Evolutionary conservation across 2,329 filamentous ascomycete species (phyloP), one percentile per base, ranked within the genome.

Genomic region (Iodosphaeria phyllophila): DNA sequence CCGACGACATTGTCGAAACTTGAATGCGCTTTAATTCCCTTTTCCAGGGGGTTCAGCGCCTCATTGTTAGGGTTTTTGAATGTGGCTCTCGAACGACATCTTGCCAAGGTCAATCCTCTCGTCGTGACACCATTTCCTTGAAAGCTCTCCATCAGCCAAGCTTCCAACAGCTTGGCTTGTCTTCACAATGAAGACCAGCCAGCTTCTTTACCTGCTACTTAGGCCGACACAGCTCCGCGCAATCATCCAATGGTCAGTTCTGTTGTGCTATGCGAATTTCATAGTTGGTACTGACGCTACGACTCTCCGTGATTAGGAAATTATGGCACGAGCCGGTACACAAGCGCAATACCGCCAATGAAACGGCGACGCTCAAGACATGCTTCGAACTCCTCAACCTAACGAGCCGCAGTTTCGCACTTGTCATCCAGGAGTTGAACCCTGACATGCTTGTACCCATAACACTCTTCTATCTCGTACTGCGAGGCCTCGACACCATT

Each of bases 321-420:
- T 58, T 92, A 39, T 95, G 84, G 83, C 89, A 95, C 56, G 82
- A 92, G 35, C 76, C 89, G 8, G 82, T 92, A 12, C 82, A 95
- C 58, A 67, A 64, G 45, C 79, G 86, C 44, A 66, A 92, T 43
- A 62, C 68, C 34, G 58, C 60, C 32, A 78, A 78, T 37, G 89
- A 95, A 52, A 60, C 71, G 15, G 56, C 62, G 27, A 74, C 74
- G 10, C 64, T 91, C 32, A 67, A 69, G 48, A 62, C 71, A 60
- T 95, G 89, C 60, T 95, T 92, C 58, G 58, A 77, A 35, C 80
- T 77, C 49, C 69, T 98, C 35, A 63, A 86, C 40, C 37, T 76
- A 57, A 98, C 89, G 26, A 93, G 84, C 47, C 78, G 89, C 31
- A 93, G 83, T 48, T 98, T 98, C 51, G 63, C 75, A 26, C 64